Base-by-base conservation (phyloP, 768 basidiomycete species). In the Hirschioporus abietinus region DNA sequence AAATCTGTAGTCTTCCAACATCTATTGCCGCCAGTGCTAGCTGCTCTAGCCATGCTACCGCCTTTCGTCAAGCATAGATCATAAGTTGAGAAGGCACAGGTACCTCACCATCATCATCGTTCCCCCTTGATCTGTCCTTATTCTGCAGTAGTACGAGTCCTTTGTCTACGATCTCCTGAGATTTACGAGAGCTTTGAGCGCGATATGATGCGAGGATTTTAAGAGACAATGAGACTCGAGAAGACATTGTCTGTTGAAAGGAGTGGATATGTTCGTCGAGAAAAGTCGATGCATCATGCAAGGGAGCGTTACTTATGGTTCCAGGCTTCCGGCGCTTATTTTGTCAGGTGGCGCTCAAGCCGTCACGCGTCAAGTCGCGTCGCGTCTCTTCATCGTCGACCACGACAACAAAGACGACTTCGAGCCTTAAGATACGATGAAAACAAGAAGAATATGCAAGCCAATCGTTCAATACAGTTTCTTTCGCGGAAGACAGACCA, bases 1-100 rank as follows among this genome's bases (percentile, higher is more conserved):
- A 91, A 35, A 93, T 78, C 63, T 91, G 88, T 26, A 87, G 67
- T 64, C 88, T 80, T 27, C 90, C 92, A 15, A 89, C 78, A 70
- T 96, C 93, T 63, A 94, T 78, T 3, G 94, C 83, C 2, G 95
- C 92, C 63, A 93, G 76, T 1, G 87, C 83, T 1, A 95, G 80
- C 71, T 95, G 92, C 72, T 96, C 95, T 8, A 93, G 76, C 68
- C 92, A 88, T 12, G 83, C 82, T 92, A 92, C 12, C 27, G 23
- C 27, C 18, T 25, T 62, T n/a, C 15, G 27, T 25, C 58, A 5
- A 60, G 58, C 18, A 20, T 20, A 10, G 60, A 52, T 18, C 17
- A 24, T 8, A 30, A 17, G 20, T 30, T 2, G 30, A 35, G 63
- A 63, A 60, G 58, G 42, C n/a, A 10, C 27, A 27, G 57, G 61